phyloP scores from a whole-genome alignment of 345 rosid genomes.

The Isatis tinctoria region DNA sequence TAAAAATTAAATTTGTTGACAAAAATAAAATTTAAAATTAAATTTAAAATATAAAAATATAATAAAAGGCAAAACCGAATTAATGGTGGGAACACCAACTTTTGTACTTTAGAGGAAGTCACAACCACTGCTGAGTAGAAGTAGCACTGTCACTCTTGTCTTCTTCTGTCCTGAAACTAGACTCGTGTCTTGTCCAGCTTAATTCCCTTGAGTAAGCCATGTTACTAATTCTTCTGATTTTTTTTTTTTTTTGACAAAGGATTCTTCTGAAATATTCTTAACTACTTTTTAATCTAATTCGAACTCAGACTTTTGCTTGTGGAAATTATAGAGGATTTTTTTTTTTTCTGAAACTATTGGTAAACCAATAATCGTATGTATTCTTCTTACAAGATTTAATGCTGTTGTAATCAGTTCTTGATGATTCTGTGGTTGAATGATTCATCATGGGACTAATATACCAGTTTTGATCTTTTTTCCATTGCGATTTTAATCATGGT shows the following conservation, averaged over 20 bases:
- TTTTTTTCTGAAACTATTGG: background rate
- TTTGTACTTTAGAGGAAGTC: background rate
- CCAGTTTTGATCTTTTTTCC: background rate
- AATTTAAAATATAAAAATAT: background rate
- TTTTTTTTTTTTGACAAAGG: too few species aligned
- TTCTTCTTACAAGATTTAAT: background rate
- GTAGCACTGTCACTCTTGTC: constrained; percentile 13
- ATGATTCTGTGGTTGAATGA: background rate
- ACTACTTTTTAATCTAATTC: too few species aligned
- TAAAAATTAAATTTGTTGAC: too few species aligned
- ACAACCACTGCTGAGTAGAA: constrained; percentile 2
- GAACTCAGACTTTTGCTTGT: too few species aligned
- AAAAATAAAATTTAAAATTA: too few species aligned
- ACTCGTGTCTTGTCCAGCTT: constrained; percentile 9
- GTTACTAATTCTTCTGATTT: too few species aligned
- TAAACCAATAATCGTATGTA: background rate
- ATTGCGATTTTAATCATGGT: background rate
- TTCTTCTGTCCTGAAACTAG: constrained; percentile 3
- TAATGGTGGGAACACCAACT: constrained; percentile 18
- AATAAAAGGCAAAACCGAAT: background rate
- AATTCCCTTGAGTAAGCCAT: background rate
- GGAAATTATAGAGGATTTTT: background rate
- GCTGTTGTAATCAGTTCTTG: background rate
- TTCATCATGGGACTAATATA: background rate
- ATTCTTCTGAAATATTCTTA: background rate